These are phyloP conservation scores for Phytopythium litorale DNA, from an alignment of 352 stramenopile species.

Conservation along the genomic window DNA sequence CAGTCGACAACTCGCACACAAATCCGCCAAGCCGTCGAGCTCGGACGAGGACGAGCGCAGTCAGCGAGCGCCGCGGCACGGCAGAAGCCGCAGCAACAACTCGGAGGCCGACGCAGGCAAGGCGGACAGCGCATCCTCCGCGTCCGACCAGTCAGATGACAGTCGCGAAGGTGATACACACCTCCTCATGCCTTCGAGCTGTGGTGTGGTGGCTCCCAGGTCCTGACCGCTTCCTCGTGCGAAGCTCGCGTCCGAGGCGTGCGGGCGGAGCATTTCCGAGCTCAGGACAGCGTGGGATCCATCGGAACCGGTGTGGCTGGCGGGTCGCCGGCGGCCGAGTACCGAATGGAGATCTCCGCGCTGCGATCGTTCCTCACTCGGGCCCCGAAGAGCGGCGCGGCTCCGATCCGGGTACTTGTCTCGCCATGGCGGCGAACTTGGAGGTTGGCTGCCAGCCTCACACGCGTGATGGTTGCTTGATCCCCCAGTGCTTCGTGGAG, in stretches of 20 bases:
- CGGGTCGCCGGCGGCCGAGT: slow-evolving; percentile 2
- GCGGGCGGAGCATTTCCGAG: slow-evolving; percentile 11
- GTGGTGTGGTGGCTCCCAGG: not conserved
- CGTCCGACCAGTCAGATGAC: not conserved
- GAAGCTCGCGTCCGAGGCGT: slow-evolving; percentile 16
- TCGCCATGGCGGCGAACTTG: not conserved
- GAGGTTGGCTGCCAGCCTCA: not conserved
- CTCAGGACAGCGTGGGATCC: not conserved
- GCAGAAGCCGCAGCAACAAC: slow-evolving; percentile 5
- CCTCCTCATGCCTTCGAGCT: slow-evolving; percentile 7
- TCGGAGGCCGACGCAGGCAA: slow-evolving; percentile 12
- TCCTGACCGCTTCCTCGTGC: not conserved
- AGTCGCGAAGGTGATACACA: not conserved
- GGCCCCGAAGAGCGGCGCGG: slow-evolving; percentile 15
- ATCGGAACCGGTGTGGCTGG: not conserved
- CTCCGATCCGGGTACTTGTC: slow-evolving; percentile 26
- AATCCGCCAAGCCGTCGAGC: not conserved
- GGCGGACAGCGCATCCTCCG: slow-evolving; percentile 3
- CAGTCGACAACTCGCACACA: not conserved
- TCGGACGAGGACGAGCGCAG: not conserved
- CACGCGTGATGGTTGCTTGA: not conserved
- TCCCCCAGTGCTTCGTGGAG: slow-evolving; percentile 44
- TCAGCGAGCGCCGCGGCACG: not conserved
- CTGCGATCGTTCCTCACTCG: slow-evolving; percentile 35
- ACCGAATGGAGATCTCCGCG: slow-evolving; percentile 21